These are phyloP conservation scores for Caryocar brasiliense DNA, from an alignment of 441 rosid species.

Conservation along the genomic window DNA sequence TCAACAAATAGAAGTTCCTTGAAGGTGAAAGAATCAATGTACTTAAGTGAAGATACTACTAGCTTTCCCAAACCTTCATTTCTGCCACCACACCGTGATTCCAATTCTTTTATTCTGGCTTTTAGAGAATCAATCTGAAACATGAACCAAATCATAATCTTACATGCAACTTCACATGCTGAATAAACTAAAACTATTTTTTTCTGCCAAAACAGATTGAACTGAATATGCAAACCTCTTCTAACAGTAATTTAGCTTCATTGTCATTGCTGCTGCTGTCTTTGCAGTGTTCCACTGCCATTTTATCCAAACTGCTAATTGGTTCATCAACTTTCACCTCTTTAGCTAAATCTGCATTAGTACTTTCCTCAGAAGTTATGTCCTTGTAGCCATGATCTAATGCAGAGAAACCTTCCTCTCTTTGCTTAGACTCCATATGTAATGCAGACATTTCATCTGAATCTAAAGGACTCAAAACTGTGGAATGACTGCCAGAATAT, in stretches of 20 bases:
- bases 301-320: conserved; percentile 19
- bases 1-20: conserved; percentile 2
- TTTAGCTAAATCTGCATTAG: conserved; percentile 21
- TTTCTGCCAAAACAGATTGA: not conserved
- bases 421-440: conserved; percentile 20
- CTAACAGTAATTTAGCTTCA: conserved; percentile 35
- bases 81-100: conserved; percentile 26
- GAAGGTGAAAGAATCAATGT: not conserved
- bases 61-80: conserved; percentile 15
- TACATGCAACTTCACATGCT: too few species aligned
- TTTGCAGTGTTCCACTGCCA: conserved; percentile 17
- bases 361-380: conserved; percentile 19
- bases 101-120: conserved; percentile 61
- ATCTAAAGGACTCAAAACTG: conserved; percentile 18
- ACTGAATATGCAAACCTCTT: conserved; percentile 48
- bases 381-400: conserved; percentile 15
- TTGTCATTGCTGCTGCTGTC: conserved; percentile 25
- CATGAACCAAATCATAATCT: not conserved
- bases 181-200: too few species aligned
- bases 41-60: too few species aligned
- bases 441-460: conserved; percentile 7
- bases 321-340: conserved; percentile 16
- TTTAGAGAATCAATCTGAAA: conserved; percentile 56
- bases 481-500: conserved; percentile 18
- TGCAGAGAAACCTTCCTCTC: conserved; percentile 22